Evolutionary conservation across 2,329 filamentous ascomycete genomes (phyloP), one percentile per base, ranked within the genome.

Genomic region (Didymella glomerata): DNA sequence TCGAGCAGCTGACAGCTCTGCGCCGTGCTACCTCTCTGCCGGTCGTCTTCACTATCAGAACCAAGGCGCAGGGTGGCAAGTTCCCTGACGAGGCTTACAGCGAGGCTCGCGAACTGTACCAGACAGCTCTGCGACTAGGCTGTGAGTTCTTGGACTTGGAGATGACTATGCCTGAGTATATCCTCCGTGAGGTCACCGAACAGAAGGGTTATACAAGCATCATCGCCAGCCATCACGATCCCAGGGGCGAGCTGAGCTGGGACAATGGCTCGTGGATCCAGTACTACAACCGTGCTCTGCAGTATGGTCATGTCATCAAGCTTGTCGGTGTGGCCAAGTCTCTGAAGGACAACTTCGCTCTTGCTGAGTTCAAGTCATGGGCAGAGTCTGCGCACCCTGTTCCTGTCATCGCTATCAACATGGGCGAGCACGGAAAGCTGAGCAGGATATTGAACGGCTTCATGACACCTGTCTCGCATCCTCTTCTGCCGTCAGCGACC

Each of bases 191-290:
- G 14, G 83, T 97, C 4, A 83, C 86, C 0, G 86, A 89, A 54
- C 86, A 83, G 63, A 90, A 91, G 75, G 88, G 89, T 2, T 84
- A 85, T 64, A 92, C 92, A 1, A 90, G 88, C 62, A 91, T 99
- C 72, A 96, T 99, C 68, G 93, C 94, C 9, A 99, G 95, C 0
- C 94, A 99, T 75, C 95, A 99, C 75, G 95, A 99, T 74, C 91
- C 93, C 0, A 80, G 85, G 55, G 90, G 90, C 9, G 82, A 84
- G 22, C 82, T 98, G 18, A 94, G 91, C 1, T 99, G 95, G 95
- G 88, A 84, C 64, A 93, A 96, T 67, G 92, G 91, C n/a, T 92
- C 91, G 0, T 99, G 95, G 94, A 88, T 95, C 56, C 85, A 89
- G 27, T 89, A 88, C 78, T 98, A 96, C 82, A 97, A 97, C 78